Percentiles rank a stretch among this genome's conserved stretches.
Conservation (phyloP, 192 early-diverging fungal species). For the Rhizophagus clarus region DNA sequence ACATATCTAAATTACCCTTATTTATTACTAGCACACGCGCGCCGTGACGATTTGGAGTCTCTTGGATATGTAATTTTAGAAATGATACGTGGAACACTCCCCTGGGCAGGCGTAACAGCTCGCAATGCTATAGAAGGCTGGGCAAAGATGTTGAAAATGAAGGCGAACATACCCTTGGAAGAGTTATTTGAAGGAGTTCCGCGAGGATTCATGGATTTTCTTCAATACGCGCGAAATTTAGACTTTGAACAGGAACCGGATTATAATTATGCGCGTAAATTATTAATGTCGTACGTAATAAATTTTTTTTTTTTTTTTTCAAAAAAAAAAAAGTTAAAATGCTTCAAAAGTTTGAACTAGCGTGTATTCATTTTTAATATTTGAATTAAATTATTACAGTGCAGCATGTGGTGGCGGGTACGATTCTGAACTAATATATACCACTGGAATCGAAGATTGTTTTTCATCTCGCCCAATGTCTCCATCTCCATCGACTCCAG, state of each 20-base stretch:
- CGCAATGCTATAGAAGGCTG: constrained; percentile 81
- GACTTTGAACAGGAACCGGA: constrained; percentile 78
- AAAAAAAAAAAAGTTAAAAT: no score
- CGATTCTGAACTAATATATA: not conserved
- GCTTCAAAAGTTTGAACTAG: no score
- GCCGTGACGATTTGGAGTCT: constrained; percentile 85
- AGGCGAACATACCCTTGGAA: constrained; percentile 69
- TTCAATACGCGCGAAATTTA: constrained; percentile 72
- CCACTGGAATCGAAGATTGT: not conserved
- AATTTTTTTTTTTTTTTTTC: not conserved
- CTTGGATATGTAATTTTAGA: constrained; percentile 84
- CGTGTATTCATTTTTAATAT: no score
- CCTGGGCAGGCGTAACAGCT: constrained; percentile 88
- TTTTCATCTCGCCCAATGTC: not conserved
- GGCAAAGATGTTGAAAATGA: constrained; percentile 85
- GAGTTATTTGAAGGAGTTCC: constrained; percentile 81
- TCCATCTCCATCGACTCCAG: not conserved
- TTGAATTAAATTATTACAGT: not conserved
- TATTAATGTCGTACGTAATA: constrained; percentile 30
- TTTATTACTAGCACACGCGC: constrained; percentile 64
- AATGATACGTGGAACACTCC: constrained; percentile 70
- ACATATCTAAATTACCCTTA: not conserved
- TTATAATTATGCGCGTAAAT: constrained; percentile 68
- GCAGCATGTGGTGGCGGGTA: not conserved
- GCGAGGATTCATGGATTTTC: constrained; percentile 66